Percentiles rank a stretch among this genome's conserved stretches.
phyloP scores from a whole-genome alignment of 495 filamentous ascomycete species.

The Penicillium ochrochloron region DNA sequence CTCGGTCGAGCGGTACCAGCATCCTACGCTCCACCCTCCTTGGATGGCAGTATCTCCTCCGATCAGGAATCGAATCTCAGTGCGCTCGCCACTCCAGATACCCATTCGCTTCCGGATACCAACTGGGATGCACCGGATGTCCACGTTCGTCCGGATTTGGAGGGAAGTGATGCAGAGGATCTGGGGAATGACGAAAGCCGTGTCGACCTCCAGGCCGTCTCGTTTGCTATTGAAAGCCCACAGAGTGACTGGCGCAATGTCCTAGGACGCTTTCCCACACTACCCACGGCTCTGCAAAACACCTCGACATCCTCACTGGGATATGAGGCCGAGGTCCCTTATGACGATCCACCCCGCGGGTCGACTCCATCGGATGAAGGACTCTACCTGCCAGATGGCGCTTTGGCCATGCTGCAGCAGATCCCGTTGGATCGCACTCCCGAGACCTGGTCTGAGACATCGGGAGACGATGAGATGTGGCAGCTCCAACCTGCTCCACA shows the following conservation, averaged over 20 bases:
- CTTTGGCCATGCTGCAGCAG: conserved; percentile 76
- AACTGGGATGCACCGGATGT: conserved; percentile 47
- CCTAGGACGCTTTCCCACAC: conserved; percentile 44
- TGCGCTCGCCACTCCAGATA: conserved; percentile 78
- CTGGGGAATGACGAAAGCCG: conserved; percentile 16
- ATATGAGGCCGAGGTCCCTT: background rate
- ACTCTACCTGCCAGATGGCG: conserved; percentile 76
- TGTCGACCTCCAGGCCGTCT: conserved; percentile 34
- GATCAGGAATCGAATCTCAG: conserved; percentile 81
- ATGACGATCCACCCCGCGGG: conserved; percentile 38
- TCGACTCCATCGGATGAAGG: conserved; percentile 59
- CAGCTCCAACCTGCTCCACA: conserved; percentile 37
- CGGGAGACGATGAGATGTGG: conserved; percentile 55
- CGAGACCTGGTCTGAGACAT: conserved; percentile 48
- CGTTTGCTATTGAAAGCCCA: conserved; percentile 42
- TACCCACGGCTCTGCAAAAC: conserved; percentile 31
- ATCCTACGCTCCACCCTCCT: conserved; percentile 79
- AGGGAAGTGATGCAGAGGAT: conserved; percentile 30
- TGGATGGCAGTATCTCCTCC: conserved; percentile 85
- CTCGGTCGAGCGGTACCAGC: conserved; percentile 70
- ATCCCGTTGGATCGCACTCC: conserved; percentile 63
- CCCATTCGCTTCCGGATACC: conserved; percentile 59
- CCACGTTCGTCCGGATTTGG: conserved; percentile 39
- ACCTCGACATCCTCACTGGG: conserved; percentile 21
- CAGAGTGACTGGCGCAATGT: conserved; percentile 46